These are phyloP conservation scores for Clavispora vitiphila DNA, from an alignment of 805 yeast genomes.

Conservation along the genomic window DNA sequence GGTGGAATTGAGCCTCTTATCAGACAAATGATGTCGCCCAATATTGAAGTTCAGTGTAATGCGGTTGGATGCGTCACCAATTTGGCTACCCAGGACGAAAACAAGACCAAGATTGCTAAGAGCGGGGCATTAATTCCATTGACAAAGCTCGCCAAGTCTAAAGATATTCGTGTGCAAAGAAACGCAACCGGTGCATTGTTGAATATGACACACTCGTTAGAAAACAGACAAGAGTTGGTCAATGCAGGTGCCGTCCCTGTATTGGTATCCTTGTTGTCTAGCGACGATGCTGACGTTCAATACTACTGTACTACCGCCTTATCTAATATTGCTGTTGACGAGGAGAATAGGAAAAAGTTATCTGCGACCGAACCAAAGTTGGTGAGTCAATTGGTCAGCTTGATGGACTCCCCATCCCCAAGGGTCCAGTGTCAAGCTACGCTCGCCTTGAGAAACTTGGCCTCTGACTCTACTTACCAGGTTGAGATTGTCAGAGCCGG, in stretches of 20 bases:
- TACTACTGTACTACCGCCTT: conserved; percentile 97
- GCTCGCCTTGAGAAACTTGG: conserved; percentile 88
- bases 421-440: conserved; percentile 99
- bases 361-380: conserved; percentile 90
- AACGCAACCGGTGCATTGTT: conserved; percentile 97
- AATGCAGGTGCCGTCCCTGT: conserved; percentile 99
- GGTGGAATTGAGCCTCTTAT: conserved; percentile 96
- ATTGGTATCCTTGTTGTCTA: conserved; percentile 76
- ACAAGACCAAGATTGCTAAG: conserved; percentile 91
- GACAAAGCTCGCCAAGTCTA: conserved; percentile 89
- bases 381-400: conserved; percentile 77
- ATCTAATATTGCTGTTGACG: conserved; percentile 96
- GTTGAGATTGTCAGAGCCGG: conserved; percentile 93
- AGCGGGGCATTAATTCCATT: conserved; percentile 94
- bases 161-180: conserved; percentile 93
- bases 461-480: conserved; percentile 94
- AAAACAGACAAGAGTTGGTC: conserved; percentile 92
- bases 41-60: conserved; percentile 97
- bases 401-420: conserved; percentile 91
- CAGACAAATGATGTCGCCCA: conserved; percentile 95
- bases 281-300: conserved; percentile 93
- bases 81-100: conserved; percentile 95
- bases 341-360: conserved; percentile 78
- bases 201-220: conserved; percentile 97
- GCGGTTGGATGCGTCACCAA: conserved; percentile 99